phyloP scores from a whole-genome alignment of 495 filamentous ascomycete species.

The Tuber borchii region DNA sequence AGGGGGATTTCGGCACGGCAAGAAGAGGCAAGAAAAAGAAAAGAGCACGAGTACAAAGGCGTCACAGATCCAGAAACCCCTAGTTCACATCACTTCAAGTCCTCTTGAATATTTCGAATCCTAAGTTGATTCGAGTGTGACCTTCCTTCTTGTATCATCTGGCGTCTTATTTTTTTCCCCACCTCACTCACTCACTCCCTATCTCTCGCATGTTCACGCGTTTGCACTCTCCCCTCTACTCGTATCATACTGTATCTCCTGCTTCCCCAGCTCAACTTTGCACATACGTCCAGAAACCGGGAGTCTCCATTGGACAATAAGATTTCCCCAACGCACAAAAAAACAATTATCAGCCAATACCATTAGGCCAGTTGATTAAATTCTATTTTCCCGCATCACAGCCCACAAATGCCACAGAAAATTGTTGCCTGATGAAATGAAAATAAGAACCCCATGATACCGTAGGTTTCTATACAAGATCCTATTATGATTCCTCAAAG shows the following conservation, averaged over 20 bases:
- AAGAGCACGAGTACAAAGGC: background rate
- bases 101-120: background rate
- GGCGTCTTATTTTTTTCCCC: background rate
- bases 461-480: background rate
- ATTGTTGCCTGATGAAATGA: background rate
- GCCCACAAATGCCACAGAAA: background rate
- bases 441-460: background rate
- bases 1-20: background rate
- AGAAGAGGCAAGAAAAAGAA: background rate
- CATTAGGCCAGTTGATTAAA: background rate
- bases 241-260: background rate
- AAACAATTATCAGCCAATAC: background rate
- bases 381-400: background rate
- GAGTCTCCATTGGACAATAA: background rate
- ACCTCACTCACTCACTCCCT: background rate
- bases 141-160: background rate
- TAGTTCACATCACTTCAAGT: background rate
- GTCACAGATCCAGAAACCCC: background rate
- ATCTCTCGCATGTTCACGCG: background rate
- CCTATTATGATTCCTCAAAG: background rate
- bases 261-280: background rate
- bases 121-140: background rate
- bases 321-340: background rate
- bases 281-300: background rate
- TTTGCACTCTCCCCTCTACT: background rate